Evolutionary conservation across 140 eudicot genomes (phyloP).

Genomic region (Anethum foeniculum): DNA sequence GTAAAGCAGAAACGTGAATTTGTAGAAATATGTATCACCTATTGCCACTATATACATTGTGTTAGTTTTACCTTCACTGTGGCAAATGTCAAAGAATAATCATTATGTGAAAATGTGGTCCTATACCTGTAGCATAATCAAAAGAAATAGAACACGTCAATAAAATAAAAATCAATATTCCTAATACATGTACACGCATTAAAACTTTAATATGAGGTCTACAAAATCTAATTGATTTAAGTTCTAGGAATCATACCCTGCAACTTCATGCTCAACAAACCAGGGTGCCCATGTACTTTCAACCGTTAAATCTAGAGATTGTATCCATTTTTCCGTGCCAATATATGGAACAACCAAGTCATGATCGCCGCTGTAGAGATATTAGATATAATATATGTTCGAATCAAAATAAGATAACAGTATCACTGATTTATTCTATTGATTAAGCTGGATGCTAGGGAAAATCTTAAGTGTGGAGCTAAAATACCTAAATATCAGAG

Average conservation of each 20-base stretch:
- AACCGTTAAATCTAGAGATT: constrained; percentile 12
- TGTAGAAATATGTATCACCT: no score
- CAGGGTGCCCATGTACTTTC: constrained; percentile 26
- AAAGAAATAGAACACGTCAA: not conserved
- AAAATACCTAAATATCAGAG: constrained; percentile 27
- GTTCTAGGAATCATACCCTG: constrained; percentile 31
- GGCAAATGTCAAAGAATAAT: constrained; percentile 41
- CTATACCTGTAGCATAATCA: constrained; percentile 20
- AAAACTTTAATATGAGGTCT: no score
- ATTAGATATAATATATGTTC: not conserved
- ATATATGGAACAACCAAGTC: constrained; percentile 26
- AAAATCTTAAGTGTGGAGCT: not conserved
- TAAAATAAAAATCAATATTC: not conserved
- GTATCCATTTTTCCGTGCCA: constrained; percentile 24
- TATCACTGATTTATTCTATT: not conserved
- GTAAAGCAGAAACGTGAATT: not conserved
- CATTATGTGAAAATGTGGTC: constrained; percentile 20
- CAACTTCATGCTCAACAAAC: constrained; percentile 27
- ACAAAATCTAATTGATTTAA: no score
- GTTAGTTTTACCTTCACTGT: constrained; percentile 36
- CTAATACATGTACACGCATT: not conserved
- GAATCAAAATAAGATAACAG: not conserved
- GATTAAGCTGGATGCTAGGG: not conserved
- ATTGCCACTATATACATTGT: not conserved
- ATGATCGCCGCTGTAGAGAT: constrained; percentile 29